Percentiles rank a stretch among this genome's conserved stretches.
Evolutionary conservation across 2,329 filamentous ascomycete species (phyloP).

Genomic region (Epichloe sylvatica): DNA sequence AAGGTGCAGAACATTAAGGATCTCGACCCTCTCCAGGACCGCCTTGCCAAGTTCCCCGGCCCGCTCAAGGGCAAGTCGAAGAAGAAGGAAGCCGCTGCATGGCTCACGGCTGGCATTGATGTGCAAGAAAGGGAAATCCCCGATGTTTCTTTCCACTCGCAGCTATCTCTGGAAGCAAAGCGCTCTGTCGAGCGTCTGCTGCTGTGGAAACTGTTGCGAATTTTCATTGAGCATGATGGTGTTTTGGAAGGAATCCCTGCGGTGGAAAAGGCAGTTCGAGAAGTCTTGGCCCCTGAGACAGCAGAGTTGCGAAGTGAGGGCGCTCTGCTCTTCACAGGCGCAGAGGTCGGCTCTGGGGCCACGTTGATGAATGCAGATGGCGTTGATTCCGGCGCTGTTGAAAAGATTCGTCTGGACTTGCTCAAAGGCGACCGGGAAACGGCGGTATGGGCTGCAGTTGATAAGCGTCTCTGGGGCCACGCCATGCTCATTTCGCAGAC

Average conservation of each 20-base stretch:
- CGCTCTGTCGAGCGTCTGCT: constrained; percentile 65
- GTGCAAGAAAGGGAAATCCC: constrained; percentile 48
- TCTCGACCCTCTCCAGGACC: constrained; percentile 55
- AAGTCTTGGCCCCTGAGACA: constrained; percentile 52
- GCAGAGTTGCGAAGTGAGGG: constrained; percentile 1
- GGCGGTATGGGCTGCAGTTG: constrained; percentile 84
- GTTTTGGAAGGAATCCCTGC: constrained; percentile 56
- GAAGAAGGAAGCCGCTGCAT: constrained; percentile 81
- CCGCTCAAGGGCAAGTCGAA: constrained; percentile 81
- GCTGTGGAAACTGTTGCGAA: constrained; percentile 72
- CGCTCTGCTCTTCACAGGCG: constrained; percentile 12
- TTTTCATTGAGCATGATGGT: constrained; percentile 81
- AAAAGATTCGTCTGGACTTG: constrained; percentile 58
- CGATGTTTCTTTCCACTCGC: constrained; percentile 34
- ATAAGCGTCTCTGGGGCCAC: constrained; percentile 91
- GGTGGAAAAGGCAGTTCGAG: constrained; percentile 61
- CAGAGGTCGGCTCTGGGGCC: constrained; percentile 13
- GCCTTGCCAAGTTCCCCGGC: constrained; percentile 71
- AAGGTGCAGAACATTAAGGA: constrained; percentile 65
- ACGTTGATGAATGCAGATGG: constrained; percentile 44
- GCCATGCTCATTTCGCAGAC: constrained; percentile 77
- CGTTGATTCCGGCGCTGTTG: constrained; percentile 53
- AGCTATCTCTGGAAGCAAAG: constrained; percentile 48
- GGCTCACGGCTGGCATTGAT: constrained; percentile 68
- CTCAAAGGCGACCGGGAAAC: constrained; percentile 75